Evolutionary conservation across 1,284 basidiomycete species (phyloP), one percentile per base, ranked within the genome.

Genomic region (Microbotryomycetes sp.): DNA sequence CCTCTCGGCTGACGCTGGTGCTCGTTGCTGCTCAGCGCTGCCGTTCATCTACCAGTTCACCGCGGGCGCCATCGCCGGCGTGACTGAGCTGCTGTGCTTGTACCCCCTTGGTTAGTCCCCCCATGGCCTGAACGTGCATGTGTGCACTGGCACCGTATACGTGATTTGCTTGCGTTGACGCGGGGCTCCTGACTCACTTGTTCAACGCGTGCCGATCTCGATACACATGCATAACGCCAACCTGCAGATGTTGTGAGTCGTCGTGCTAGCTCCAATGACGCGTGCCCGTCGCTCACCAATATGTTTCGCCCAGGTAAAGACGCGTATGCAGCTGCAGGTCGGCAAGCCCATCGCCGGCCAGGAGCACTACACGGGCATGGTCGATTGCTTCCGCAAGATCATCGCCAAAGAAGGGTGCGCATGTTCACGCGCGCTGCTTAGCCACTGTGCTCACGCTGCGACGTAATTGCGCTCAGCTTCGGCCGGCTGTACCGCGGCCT

Each of bases 271-370:
- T 35, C 56, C 74, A 59, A 70, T 73, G 18, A 47, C 30, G 49
- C 41, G 52, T 57, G 55, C 35, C 54, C 60, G 29, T 50, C 69
- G 65, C 68, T 63, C 47, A 66, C 52, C 54, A 62, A 71, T 75
- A 59, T 56, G 57, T 59, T 51, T 47, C 54, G 51, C 54, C 50
- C 61, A 65, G 73, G 88, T 97, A 76, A 98, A 98, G 80, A 99
- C 94, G 13, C 88, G 94, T 31, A 93, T 97, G 85, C 96, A 98
- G 76, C 81, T 99, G 27, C 88, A 91, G 75, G 88, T 85, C 18
- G 90, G 89, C 76, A 79, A 81, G 45, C 78, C 82, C 54, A 78
- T 83, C 59, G 86, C 72, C 7, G 74, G 73, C 18, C 71, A 70
- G 0, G 73, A 75, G 47, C 68, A 73, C 46, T 78, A 78, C 71